These are phyloP conservation scores for Nannizziopsis barbatae DNA, from an alignment of 2,329 filamentous ascomycete species.

Conservation along the genomic window DNA sequence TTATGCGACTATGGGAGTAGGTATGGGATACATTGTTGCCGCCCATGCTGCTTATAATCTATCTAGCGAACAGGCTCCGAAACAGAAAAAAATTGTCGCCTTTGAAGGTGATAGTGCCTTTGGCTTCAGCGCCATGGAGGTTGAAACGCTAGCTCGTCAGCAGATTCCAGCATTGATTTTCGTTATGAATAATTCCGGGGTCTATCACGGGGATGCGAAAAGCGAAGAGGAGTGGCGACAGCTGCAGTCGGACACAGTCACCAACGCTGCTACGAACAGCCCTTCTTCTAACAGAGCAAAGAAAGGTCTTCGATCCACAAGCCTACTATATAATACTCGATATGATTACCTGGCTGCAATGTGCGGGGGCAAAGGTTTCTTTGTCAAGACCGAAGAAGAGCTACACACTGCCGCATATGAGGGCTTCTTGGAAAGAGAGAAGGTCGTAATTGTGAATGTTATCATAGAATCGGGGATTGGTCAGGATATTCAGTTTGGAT, in stretches of 20 bases:
- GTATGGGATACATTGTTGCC: conserved; percentile 47
- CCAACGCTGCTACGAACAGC: conserved; percentile 20
- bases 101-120: conserved; percentile 48
- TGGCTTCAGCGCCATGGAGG: conserved; percentile 45
- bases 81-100: conserved; percentile 44
- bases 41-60: conserved; percentile 47
- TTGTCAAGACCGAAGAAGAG: conserved; percentile 43
- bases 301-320: conserved; percentile 38
- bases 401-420: conserved; percentile 40
- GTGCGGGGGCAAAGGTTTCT: conserved; percentile 44
- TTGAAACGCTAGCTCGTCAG: conserved; percentile 47
- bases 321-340: conserved; percentile 43
- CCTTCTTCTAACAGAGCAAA: conserved; percentile 12
- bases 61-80: conserved; percentile 17
- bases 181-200: conserved; percentile 46
- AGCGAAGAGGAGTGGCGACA: conserved; percentile 36
- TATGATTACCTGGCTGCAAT: conserved; percentile 47
- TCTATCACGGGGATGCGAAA: conserved; percentile 38
- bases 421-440: conserved; percentile 38
- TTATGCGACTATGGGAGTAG: conserved; percentile 50
- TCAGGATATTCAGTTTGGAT: conserved; percentile 31
- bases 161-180: conserved; percentile 46
- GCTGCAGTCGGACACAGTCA: conserved; percentile 34
- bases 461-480: conserved; percentile 43
- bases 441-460: conserved; percentile 45